phyloP scores from a whole-genome alignment of 768 basidiomycete species.

The Suillus ampliporus region DNA sequence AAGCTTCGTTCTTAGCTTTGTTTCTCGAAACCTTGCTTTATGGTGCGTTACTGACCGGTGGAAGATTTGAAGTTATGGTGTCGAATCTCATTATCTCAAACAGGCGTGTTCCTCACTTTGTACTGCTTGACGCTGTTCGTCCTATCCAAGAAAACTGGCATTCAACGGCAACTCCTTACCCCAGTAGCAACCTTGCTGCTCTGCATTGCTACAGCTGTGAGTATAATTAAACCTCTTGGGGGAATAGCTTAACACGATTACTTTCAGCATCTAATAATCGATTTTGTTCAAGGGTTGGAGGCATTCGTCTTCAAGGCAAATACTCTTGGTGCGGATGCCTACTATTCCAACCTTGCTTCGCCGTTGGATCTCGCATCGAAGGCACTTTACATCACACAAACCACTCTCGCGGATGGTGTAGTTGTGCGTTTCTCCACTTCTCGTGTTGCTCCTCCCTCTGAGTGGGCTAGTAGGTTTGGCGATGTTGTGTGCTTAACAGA shows the following conservation, averaged over 20 bases:
- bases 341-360: conserved; percentile 4
- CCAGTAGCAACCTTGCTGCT: not conserved
- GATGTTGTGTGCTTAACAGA: not conserved
- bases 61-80: not conserved
- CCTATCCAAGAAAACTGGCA: not conserved
- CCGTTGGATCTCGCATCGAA: conserved; percentile 4
- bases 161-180: conserved; percentile 1
- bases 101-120: conserved; percentile 3
- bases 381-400: conserved; percentile 4
- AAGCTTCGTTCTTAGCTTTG: conserved; percentile 1
- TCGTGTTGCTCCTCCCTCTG: not conserved
- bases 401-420: conserved; percentile 2
- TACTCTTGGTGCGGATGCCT: not conserved
- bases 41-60: not conserved
- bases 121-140: conserved; percentile 2
- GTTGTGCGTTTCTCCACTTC: not conserved
- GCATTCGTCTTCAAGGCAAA: not conserved
- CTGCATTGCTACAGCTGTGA: conserved; percentile 5
- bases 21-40: not conserved
- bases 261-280: not conserved
- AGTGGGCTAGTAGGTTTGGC: not conserved
- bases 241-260: not conserved
- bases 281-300: not conserved
- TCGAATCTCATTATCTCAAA: not conserved
- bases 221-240: not conserved